Base-by-base conservation (phyloP, 176 grass and related monocot genomes). In the Elaeis guineensis region DNA sequence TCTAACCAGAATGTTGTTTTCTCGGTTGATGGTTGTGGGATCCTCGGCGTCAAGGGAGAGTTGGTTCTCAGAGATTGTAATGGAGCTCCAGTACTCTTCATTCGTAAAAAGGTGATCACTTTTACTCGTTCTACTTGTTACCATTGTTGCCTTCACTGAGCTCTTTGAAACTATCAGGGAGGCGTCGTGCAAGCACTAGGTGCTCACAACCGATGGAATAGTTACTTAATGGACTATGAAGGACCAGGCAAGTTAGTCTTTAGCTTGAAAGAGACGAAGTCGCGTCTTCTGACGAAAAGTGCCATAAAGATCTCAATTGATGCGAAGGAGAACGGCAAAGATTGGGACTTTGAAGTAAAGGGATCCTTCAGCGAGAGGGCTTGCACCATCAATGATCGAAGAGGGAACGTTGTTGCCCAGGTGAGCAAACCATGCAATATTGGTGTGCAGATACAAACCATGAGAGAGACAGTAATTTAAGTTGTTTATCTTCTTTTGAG, bases 11-110 rank as follows among this genome's bases (percentile, higher is more conserved):
- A 61, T 30, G 72, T 58, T 11, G 55, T 82, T 4, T 97, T 90
- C 79, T 71, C 54, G 18, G 92, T 97, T 0, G 92, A 97, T 35
- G 92, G 92, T 29, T 97, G 87, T 24, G 83, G 92, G 9, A 66
- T 80, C 49, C 79, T 97, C 20, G 87, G 92, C 0, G 62, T 62
- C 30, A 82, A 59, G 17, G 87, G 92, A 12, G 77, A 97, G 72
- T 20, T 97, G 48, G 48, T 87, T 21, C 58, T 97, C 49, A 77
- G 81, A 71, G 84, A 88, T 58, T 83, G 66, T n/a, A 72, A 88
- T 53, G 87, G 81, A 39, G 79, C 55, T 6, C 69, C 77, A 2
- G 71, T 97, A 72, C 80, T 90, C 25, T 85, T 87, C 65, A 88
- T 90, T 17, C 70, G 55, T 26, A 97, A 90, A 72, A 97, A 85